Evolutionary conservation across 2,329 filamentous ascomycete species (phyloP).

Genomic region (Gyromitra esculenta): DNA sequence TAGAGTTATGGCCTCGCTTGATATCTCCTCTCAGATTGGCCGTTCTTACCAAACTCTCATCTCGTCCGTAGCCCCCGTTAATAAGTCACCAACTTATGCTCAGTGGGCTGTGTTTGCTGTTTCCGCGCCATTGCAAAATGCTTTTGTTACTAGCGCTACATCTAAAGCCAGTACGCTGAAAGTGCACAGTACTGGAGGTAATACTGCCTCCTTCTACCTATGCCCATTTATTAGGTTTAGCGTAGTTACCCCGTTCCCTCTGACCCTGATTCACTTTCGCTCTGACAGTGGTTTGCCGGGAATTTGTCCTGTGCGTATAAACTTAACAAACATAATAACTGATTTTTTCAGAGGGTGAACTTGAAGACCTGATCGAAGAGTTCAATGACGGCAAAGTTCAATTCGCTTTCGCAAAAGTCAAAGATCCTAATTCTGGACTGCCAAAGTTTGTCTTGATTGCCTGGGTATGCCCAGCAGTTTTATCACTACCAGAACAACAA

Average conservation of each 20-base stretch:
- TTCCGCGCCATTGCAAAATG: conserved; percentile 88
- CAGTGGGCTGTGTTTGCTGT: conserved; percentile 97
- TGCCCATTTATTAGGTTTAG: conserved; percentile 11
- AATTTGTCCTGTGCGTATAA: background rate
- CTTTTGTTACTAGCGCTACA: conserved; percentile 82
- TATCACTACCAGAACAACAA: background rate
- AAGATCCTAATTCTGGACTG: conserved; percentile 87
- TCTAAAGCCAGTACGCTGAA: conserved; percentile 92
- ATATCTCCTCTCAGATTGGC: conserved; percentile 67
- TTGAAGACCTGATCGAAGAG: conserved; percentile 89
- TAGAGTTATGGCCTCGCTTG: conserved; percentile 74
- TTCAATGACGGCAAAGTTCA: conserved; percentile 97
- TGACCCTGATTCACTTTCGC: background rate
- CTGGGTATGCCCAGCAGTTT: conserved; percentile 68
- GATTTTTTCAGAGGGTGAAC: conserved; percentile 77
- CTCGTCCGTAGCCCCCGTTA: conserved; percentile 68
- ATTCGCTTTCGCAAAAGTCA: conserved; percentile 96
- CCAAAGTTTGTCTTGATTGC: conserved; percentile 94
- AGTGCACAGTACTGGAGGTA: conserved; percentile 89
- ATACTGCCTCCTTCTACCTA: conserved; percentile 50
- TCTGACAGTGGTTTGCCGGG: background rate
- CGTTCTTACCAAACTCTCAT: conserved; percentile 73
- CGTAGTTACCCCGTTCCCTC: background rate
- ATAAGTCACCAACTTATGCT: conserved; percentile 80
- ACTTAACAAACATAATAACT: background rate